Conservation (phyloP, 179 eudicot species). For the Corrigiola litoralis region DNA sequence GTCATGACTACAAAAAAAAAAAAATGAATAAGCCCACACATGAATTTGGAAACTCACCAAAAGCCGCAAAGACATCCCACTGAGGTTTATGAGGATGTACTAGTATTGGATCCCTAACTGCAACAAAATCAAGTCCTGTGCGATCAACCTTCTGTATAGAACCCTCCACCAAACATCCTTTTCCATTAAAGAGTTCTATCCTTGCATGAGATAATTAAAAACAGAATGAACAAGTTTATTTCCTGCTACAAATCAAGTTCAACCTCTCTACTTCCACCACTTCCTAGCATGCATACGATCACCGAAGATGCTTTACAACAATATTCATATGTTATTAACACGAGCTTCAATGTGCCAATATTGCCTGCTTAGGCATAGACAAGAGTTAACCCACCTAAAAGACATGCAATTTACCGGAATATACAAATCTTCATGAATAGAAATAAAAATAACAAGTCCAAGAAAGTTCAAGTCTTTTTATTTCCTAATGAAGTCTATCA, state of each 20-base stretch:
- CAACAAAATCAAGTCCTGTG: constrained; percentile 62
- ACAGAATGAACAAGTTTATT: background rate
- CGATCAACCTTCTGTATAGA: constrained; percentile 73
- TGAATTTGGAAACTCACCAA: constrained; percentile 47
- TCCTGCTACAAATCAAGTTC: background rate
- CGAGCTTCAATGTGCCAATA: background rate
- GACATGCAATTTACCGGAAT: background rate
- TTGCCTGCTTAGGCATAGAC: background rate
- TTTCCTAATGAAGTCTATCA: background rate
- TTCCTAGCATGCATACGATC: background rate
- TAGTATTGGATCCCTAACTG: constrained; percentile 48
- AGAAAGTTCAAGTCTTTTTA: background rate
- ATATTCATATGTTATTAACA: background rate
- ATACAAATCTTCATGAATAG: background rate
- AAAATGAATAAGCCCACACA: background rate
- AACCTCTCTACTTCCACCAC: background rate
- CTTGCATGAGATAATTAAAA: constrained; percentile 44
- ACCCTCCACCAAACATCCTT: constrained; percentile 76
- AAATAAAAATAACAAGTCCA: background rate
- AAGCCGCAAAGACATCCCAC: constrained; percentile 93
- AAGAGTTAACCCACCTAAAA: background rate
- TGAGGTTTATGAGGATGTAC: constrained; percentile 50
- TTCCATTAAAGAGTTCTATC: constrained; percentile 95
- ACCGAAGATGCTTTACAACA: background rate
- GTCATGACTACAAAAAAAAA: constrained; percentile 9